Evolutionary conservation across 2,329 filamentous ascomycete genomes (phyloP), one percentile per base, ranked within the genome.

Genomic region (Pseudogymnoascus sp.): DNA sequence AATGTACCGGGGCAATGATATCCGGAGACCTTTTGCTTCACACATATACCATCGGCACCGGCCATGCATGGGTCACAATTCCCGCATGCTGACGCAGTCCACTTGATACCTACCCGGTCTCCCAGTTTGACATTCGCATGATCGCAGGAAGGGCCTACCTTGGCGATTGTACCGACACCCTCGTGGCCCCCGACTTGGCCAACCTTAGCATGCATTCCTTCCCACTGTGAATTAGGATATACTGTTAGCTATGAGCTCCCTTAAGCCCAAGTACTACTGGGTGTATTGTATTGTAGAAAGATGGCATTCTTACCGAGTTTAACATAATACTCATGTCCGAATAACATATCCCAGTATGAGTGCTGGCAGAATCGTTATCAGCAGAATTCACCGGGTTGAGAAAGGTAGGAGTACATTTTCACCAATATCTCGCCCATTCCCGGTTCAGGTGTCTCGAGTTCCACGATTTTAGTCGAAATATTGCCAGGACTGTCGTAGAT

Each of bases 1-100:
- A 89, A 89, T n/a, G 86, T 89, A 37, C 86, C 86, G 0, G 86
- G 86, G 40, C 80, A 83, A 70, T 84, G 87, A 73, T 88, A 89
- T 4, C 86, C 86, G 0, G 81, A 85, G 58, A 89, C 71, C 69
- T 81, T 83, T 63, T 78, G 76, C 40, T 82, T 80, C 70, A 86
- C 83, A 66, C 85, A 88, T 15, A 83, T 77, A 17, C 83, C 84
- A 64, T 87, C 86, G 1, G 81, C 81, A 61, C 85, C 79, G n/a
- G 82, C 82, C 0, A 85, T 74, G 67, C 77, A 76, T 5, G 73
- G 64, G 5, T 77, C 74, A 72, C 83, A 86, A 37, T 78, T 72
- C 7, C 78, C 81, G 64, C 85, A 84, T 26, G 77, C 73, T 41
- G 81, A 81, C 10, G 76, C 76, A 61, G 80, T 74, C 69, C 83